Conservation (phyloP, 345 rosid species). For the Limnanthes douglasii region DNA sequence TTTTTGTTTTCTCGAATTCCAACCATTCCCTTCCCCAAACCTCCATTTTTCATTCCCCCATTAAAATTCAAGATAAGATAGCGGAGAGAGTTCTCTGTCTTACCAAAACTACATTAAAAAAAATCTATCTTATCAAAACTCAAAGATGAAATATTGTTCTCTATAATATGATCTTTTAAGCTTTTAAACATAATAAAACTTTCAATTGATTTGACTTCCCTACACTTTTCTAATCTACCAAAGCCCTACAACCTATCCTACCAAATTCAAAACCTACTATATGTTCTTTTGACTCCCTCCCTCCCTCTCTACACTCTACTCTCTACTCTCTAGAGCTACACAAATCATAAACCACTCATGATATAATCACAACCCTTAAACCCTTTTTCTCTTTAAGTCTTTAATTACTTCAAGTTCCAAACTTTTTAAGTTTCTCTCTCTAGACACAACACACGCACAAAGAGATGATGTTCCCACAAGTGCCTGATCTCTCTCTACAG, state of each 20-base stretch:
- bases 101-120: no score
- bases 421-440: conserved; percentile 5
- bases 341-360: conserved; percentile 95
- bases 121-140: no score
- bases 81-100: conserved; percentile 12
- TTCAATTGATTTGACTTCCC: no score
- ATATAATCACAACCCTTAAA: conserved; percentile 36
- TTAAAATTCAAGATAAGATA: conserved; percentile 6
- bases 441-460: neutral
- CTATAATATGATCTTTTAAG: no score
- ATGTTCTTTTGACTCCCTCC: conserved; percentile 10
- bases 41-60: conserved; percentile 9
- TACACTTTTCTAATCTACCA: conserved; percentile 16
- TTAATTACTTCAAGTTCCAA: no score
- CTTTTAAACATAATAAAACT: no score
- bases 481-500: conserved; percentile 85
- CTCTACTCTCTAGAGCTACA: conserved; percentile 25
- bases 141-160: no score
- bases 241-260: conserved; percentile 22
- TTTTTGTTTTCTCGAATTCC: conserved; percentile 25
- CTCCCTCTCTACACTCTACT: conserved; percentile 12
- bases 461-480: neutral
- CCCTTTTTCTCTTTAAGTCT: conserved; percentile 14
- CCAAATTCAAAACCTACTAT: conserved; percentile 8
- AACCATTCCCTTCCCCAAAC: conserved; percentile 27